A percentile compares a stretch with the other conserved stretches of the same genome.
phyloP scores from a whole-genome alignment of 495 filamentous ascomycete genomes.

The Parathielavia hyrcaniae region DNA sequence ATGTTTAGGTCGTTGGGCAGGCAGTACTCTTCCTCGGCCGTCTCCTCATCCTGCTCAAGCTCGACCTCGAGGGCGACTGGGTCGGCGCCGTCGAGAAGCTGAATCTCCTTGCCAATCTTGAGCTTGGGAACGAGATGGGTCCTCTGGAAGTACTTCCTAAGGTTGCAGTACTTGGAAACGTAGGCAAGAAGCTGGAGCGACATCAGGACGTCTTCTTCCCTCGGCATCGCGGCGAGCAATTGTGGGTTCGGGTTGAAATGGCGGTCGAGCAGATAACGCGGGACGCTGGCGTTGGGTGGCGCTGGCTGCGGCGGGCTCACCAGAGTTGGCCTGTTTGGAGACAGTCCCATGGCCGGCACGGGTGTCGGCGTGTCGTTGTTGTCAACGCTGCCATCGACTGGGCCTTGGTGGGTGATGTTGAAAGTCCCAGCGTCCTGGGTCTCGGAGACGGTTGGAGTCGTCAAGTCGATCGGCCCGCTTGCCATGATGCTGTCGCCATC shows the following conservation, averaged over 20 bases:
- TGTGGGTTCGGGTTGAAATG: conserved; percentile 57
- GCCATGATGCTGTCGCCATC: conserved; percentile 74
- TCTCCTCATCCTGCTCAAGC: conserved; percentile 47
- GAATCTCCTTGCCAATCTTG: conserved; percentile 78
- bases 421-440: conserved; percentile 81
- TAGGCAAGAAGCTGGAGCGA: conserved; percentile 96
- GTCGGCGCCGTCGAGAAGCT: conserved; percentile 65
- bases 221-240: conserved; percentile 79
- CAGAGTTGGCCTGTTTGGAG: conserved; percentile 66
- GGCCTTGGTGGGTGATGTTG: conserved; percentile 88
- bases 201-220: conserved; percentile 96
- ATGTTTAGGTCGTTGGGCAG: conserved; percentile 94
- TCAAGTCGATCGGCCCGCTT: conserved; percentile 64
- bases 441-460: conserved; percentile 73
- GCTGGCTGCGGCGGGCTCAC: conserved; percentile 66
- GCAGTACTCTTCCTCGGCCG: conserved; percentile 78
- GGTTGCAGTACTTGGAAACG: conserved; percentile 96
- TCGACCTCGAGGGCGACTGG: conserved; percentile 35
- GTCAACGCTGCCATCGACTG: conserved; percentile 81
- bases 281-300: conserved; percentile 56
- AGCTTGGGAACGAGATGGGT: conserved; percentile 90
- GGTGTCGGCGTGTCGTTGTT: conserved; percentile 47
- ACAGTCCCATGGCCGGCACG: conserved; percentile 63
- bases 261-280: conserved; percentile 70
- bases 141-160: conserved; percentile 88